Base-by-base conservation (phyloP, 306 rosid genomes). In the Lathyrus oleraceus region DNA sequence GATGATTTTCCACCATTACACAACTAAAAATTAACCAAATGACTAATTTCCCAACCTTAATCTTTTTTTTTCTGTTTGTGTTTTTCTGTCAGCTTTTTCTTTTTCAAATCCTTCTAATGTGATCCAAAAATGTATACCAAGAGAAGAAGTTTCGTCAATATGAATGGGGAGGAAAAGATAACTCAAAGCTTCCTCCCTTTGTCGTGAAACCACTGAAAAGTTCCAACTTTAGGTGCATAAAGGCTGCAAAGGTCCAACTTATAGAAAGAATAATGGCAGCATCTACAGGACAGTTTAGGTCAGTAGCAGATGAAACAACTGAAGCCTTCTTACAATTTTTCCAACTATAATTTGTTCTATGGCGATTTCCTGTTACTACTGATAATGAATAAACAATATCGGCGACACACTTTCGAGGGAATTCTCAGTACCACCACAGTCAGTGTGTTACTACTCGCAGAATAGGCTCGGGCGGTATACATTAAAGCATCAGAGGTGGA, bases 211-310 rank as follows among this genome's bases (percentile, higher is more conserved):
- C 75, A 19, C 15, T 66, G 30, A 59, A 70, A 59, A 57, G 20
- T 75, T 65, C 52, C 38, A 56, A 74, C 53, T 79, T 56, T 27
- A 35, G 71, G 67, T 32, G 56, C 73, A 76, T 44, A 17, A 68
- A 57, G 42, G 21, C 59, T 35, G 12, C 49, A 63, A 19, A 71
- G 63, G n/a, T n/a, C n/a, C n/a, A n/a, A n/a, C n/a, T n/a, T 56
- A 67, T 52, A 72, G 53, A 47, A 65, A 76, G 65, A 59, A 73
- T 42, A 56, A 28, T 20, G 17, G 54, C 14, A 67, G 42, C 59
- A 36, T 23, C 71, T 65, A 58, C 47, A 51, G 71, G 69, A 59
- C 62, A 67, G 19, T 54, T 48, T 68, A 69, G 65, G 13, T 48
- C 66, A 57, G 71, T 30, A 42, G 17, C 43, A 73, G 74, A 71